Percentiles rank a stretch among this genome's conserved stretches.
Evolutionary conservation across 78 protist genomes (phyloP).

Genomic region (Tieghemostelium lacteum): DNA sequence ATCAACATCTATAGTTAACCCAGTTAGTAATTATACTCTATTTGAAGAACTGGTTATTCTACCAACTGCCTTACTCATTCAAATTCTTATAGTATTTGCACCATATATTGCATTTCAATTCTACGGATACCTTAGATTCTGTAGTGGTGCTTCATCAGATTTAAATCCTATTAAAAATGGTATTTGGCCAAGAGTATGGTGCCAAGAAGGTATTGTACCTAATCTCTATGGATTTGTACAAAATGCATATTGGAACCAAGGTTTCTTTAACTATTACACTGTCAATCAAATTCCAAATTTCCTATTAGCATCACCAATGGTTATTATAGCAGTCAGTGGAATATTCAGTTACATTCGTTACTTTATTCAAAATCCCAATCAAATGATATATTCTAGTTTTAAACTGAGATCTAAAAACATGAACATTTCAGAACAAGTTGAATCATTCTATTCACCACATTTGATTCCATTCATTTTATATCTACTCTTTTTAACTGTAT

Average conservation of each 20-base stretch:
- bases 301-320: conserved; percentile 71
- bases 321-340: conserved; percentile 19
- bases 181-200: conserved; percentile 67
- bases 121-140: conserved; percentile 47
- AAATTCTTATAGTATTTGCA: conserved; percentile 1
- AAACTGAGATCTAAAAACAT: conserved; percentile 15
- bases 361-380: conserved; percentile 9
- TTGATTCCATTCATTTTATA: conserved; percentile 55
- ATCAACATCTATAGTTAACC: background rate
- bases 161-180: conserved; percentile 8
- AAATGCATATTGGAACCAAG: conserved; percentile 79
- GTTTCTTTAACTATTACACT: conserved; percentile 70
- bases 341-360: conserved; percentile 1
- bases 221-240: conserved; percentile 72
- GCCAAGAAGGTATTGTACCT: background rate
- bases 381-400: conserved; percentile 24
- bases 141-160: background rate
- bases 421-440: background rate
- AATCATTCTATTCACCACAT: conserved; percentile 19
- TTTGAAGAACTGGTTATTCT: background rate
- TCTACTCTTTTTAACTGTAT: conserved; percentile 6
- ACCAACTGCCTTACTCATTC: background rate
- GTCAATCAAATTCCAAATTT: conserved; percentile 78
- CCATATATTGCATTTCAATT: conserved; percentile 67
- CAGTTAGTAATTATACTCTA: background rate